These are phyloP conservation scores for Rhododendron simsii DNA, from an alignment of 148 eudicot genomes.

Conservation along the genomic window DNA sequence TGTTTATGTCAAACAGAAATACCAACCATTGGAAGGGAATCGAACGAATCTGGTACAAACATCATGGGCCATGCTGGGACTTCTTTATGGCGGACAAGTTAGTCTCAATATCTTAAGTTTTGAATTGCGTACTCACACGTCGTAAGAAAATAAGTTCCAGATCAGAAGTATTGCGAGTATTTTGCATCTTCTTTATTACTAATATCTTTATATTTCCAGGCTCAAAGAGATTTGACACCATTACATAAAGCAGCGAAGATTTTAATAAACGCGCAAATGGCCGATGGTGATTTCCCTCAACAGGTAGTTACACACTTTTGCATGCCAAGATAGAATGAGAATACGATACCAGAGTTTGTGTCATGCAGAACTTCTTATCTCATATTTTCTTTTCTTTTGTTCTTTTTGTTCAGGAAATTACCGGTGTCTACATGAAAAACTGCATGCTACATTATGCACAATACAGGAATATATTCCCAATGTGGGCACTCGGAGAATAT, in stretches of 20 bases:
- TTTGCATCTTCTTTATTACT: neutral
- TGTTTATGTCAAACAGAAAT: constrained; percentile 22
- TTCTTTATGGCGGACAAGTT: constrained; percentile 40
- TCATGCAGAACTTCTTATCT: neutral
- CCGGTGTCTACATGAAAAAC: constrained; percentile 46
- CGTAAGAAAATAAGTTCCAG: neutral
- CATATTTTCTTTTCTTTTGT: neutral
- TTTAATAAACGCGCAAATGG: constrained; percentile 47
- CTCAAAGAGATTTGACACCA: constrained; percentile 41
- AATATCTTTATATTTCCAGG: constrained; percentile 15
- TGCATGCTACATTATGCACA: constrained; percentile 48
- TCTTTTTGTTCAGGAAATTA: constrained; percentile 30
- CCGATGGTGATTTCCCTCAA: constrained; percentile 49
- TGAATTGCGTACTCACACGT: neutral
- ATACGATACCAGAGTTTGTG: neutral
- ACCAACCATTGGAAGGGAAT: constrained; percentile 33
- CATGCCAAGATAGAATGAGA: neutral
- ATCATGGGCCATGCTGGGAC: constrained; percentile 47
- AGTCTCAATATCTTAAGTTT: neutral
- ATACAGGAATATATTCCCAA: constrained; percentile 46
- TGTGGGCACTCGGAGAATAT: neutral
- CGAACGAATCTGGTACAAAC: constrained; percentile 42
- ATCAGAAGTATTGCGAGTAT: neutral
- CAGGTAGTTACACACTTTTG: constrained; percentile 25
- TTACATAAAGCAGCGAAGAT: constrained; percentile 50